phyloP scores from a whole-genome alignment of 2,329 filamentous ascomycete genomes.

The Rutstroemia sp. region DNA sequence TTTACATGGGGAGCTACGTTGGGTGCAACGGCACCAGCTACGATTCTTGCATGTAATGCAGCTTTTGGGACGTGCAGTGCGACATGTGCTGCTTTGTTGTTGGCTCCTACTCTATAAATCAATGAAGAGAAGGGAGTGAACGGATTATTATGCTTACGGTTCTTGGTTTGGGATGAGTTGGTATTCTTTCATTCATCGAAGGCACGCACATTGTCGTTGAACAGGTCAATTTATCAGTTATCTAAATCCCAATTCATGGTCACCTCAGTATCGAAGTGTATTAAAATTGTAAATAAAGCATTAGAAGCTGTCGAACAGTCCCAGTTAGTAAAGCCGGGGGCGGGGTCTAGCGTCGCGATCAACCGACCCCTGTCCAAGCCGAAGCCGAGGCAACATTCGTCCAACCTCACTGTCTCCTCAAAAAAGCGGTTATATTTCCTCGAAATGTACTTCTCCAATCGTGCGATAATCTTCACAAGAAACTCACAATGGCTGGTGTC shows the following conservation, averaged over 20 bases:
- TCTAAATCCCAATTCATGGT: no score
- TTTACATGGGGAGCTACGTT: not conserved
- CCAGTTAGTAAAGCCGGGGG: not conserved
- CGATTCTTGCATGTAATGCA: not conserved
- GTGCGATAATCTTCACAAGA: not conserved
- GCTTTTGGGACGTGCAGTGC: not conserved
- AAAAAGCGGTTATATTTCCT: not conserved
- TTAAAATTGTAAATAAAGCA: no score
- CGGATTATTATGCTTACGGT: no score
- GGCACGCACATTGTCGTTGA: no score
- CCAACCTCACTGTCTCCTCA: not conserved
- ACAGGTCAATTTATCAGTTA: no score
- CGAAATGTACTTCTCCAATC: not conserved
- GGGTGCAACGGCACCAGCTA: not conserved
- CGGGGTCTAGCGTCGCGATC: not conserved
- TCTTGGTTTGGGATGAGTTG: no score
- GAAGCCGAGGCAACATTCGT: slow-evolving; percentile 6
- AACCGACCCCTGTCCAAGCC: slow-evolving; percentile 3
- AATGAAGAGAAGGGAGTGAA: no score
- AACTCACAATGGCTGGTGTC: slow-evolving; percentile 63
- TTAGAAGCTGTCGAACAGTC: not conserved
- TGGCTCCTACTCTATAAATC: not conserved
- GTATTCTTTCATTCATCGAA: no score
- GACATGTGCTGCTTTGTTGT: not conserved
- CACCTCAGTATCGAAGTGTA: no score